These are phyloP conservation scores for Pythium vanterpoolii DNA, from an alignment of 352 stramenopile species.

Conservation along the genomic window DNA sequence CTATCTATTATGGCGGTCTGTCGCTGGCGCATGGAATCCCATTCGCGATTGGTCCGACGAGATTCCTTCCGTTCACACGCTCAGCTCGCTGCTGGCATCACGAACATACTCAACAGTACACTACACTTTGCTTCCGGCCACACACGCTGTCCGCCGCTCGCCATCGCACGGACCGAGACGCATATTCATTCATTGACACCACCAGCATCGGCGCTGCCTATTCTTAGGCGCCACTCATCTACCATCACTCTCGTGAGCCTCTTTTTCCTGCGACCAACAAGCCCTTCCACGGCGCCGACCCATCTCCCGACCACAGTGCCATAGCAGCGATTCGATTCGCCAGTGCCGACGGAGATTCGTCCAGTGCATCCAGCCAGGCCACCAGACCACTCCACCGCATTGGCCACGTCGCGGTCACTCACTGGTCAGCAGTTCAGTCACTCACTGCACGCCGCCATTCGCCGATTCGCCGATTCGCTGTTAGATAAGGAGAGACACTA, in stretches of 20 bases:
- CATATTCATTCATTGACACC: not conserved
- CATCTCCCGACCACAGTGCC: not conserved
- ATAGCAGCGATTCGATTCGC: not conserved
- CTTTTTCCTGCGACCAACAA: not conserved
- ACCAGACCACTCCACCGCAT: not conserved
- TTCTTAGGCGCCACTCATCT: not conserved
- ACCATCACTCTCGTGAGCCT: not conserved
- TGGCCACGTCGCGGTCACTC: not conserved
- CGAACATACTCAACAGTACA: not conserved
- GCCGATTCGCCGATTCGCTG: not conserved
- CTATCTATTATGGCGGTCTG: not conserved
- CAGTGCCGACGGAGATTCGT: conserved; percentile 4
- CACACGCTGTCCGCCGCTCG: no score
- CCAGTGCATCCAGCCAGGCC: not conserved
- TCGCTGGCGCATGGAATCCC: not conserved
- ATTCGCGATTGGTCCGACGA: conserved; percentile 10
- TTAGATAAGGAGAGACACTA: not conserved
- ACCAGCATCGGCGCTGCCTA: not conserved
- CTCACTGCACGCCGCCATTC: not conserved
- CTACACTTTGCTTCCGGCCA: no score
- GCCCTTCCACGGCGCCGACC: not conserved
- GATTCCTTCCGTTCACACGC: not conserved
- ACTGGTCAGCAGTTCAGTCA: not conserved
- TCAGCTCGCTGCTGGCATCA: not conserved
- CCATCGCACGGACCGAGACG: no score